phyloP scores from a whole-genome alignment of 129 eudicot species.

The Flaveria brownii region DNA sequence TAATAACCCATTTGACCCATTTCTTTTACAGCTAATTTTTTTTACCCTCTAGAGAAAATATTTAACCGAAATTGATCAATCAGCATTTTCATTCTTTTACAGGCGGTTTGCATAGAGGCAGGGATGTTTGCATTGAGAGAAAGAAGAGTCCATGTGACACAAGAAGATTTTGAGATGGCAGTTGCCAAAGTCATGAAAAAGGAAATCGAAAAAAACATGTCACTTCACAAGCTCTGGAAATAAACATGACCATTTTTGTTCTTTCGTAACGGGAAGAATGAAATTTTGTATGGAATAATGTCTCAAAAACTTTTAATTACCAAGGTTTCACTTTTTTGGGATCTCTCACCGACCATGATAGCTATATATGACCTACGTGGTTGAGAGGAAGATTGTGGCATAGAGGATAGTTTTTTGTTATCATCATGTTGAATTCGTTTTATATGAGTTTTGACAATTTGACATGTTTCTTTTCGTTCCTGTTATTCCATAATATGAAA shows the following conservation, averaged over 20 bases:
- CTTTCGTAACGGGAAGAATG: too few relatives aligned
- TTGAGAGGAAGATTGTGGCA: too few relatives aligned
- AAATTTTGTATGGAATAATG: not conserved
- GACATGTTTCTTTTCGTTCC: not conserved
- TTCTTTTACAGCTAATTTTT: not conserved
- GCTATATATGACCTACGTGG: not conserved
- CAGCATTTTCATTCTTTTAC: not conserved
- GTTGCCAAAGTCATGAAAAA: slow-evolving; percentile 99
- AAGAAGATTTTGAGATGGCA: slow-evolving; percentile 96
- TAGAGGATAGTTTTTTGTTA: too few relatives aligned
- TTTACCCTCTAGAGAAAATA: too few relatives aligned
- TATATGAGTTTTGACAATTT: not conserved
- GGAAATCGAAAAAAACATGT: slow-evolving; percentile 90
- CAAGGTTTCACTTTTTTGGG: not conserved
- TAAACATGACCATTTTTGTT: slow-evolving; percentile 23
- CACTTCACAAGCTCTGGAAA: slow-evolving; percentile 86
- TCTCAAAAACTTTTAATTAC: not conserved
- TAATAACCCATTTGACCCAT: not conserved
- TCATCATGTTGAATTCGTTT: not conserved
- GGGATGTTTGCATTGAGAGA: slow-evolving; percentile 97
- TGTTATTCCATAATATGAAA: too few relatives aligned
- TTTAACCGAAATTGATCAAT: too few relatives aligned
- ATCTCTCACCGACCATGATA: not conserved
- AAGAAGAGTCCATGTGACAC: slow-evolving; percentile 91
- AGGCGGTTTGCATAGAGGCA: slow-evolving; percentile 97